Evolutionary conservation across 208 protist species (phyloP).

Genomic region (Acanthamoeba lenticulata): DNA sequence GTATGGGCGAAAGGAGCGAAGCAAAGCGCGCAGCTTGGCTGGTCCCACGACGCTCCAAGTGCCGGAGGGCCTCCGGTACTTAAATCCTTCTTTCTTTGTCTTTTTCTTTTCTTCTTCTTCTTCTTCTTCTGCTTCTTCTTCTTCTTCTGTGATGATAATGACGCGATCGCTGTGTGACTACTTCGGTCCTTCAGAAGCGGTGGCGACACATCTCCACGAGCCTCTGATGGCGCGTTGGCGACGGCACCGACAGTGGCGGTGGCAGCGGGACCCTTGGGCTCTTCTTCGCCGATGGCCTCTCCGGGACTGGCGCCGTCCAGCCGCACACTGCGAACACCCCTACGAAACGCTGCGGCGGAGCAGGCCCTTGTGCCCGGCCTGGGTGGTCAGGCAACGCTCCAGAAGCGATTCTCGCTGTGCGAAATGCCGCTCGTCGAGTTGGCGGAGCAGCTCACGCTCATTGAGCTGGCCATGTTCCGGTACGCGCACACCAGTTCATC

Average conservation of each 20-base stretch:
- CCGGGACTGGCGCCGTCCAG: neutral
- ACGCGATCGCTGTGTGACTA: too few relatives aligned
- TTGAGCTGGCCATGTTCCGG: slow-evolving; percentile 60
- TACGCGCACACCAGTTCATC: neutral
- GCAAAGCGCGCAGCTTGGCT: neutral
- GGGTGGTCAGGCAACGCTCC: neutral
- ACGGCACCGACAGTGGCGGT: neutral
- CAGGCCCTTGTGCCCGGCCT: slow-evolving; percentile 28
- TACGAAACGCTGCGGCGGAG: neutral
- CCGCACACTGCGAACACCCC: neutral
- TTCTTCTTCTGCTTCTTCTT: neutral
- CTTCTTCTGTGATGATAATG: neutral
- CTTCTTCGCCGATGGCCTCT: neutral
- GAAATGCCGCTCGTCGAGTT: slow-evolving; percentile 64
- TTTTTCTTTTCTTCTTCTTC: neutral
- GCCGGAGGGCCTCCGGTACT: neutral
- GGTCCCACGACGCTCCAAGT: neutral
- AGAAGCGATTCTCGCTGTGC: slow-evolving; percentile 51
- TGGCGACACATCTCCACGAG: too few relatives aligned
- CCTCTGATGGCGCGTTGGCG: too few relatives aligned
- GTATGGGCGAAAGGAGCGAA: neutral
- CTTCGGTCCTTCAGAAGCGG: too few relatives aligned
- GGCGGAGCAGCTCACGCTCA: slow-evolving; percentile 62
- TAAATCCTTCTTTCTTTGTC: neutral
- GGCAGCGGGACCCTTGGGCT: neutral